These are phyloP conservation scores for Chrysoporthe deuterocubensis DNA, from an alignment of 2,329 filamentous ascomycete genomes.

Conservation along the genomic window DNA sequence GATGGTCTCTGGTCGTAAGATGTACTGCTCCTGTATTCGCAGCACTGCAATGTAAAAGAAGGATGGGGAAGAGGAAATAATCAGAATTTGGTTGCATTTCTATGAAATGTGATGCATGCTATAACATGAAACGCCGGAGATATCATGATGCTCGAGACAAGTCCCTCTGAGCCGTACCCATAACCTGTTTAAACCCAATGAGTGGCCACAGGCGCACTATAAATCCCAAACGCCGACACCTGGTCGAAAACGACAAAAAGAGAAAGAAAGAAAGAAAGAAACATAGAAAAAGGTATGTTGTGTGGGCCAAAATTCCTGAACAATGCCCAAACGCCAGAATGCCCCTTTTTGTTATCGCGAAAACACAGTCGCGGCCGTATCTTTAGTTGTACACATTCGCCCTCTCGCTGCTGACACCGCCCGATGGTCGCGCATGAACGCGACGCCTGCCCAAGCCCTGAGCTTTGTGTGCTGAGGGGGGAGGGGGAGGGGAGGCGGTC, in stretches of 20 bases:
- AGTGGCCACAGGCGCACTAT: neutral
- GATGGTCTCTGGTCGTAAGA: no score
- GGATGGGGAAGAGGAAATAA: neutral
- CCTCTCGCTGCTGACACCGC: neutral
- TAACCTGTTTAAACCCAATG: neutral
- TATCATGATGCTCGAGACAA: neutral
- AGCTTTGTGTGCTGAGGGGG: neutral
- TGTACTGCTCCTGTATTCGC: neutral
- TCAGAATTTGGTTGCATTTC: neutral
- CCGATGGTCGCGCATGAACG: no score
- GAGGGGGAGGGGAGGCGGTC: neutral
- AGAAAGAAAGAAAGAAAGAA: neutral
- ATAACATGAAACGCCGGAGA: neutral
- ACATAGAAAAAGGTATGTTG: neutral
- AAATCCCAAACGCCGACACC: constrained; percentile 7
- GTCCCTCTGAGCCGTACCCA: neutral
- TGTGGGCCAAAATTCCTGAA: neutral
- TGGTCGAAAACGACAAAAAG: neutral
- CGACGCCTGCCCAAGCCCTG: neutral
- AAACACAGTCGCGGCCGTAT: neutral
- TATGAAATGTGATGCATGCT: constrained; percentile 5
- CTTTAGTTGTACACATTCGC: neutral
- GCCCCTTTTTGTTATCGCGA: neutral
- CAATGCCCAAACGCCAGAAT: neutral
- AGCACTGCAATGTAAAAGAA: neutral